Percentiles rank a stretch among this genome's conserved stretches.
These are phyloP conservation scores for Daldinia sp. DNA, from an alignment of 2,329 filamentous ascomycete species.

Conservation along the genomic window DNA sequence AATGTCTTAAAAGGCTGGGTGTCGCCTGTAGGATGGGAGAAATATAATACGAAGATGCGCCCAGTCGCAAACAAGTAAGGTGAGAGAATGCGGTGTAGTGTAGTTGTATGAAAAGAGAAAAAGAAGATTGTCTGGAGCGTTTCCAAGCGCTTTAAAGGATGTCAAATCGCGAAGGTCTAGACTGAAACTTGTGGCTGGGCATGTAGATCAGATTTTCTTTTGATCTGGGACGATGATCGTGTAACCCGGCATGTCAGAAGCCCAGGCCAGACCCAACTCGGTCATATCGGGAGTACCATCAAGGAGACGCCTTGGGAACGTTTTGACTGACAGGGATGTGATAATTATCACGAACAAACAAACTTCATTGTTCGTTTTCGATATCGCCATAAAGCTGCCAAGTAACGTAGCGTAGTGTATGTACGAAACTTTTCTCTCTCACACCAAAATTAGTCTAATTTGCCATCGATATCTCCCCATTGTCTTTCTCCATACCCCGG, in stretches of 20 bases:
- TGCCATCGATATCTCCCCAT: constrained; percentile 19
- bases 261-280: constrained; percentile 10
- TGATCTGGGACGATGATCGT: constrained; percentile 36
- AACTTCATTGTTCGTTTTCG: constrained; percentile 16
- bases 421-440: neutral
- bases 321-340: constrained; percentile 12
- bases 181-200: constrained; percentile 36
- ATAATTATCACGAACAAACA: constrained; percentile 16
- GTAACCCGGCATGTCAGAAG: constrained; percentile 21
- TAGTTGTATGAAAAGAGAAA: neutral
- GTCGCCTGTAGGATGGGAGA: constrained; percentile 8
- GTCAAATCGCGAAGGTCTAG: constrained; percentile 36
- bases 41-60: constrained; percentile 25
- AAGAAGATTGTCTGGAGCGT: constrained; percentile 26
- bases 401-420: constrained; percentile 31
- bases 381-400: constrained; percentile 19
- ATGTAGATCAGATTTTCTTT: constrained; percentile 32
- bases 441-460: constrained; percentile 15
- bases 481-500: constrained; percentile 34
- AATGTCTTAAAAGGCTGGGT: constrained; percentile 11
- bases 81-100: constrained; percentile 8
- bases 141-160: constrained; percentile 30
- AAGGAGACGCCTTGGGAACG: constrained; percentile 14
- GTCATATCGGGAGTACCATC: constrained; percentile 31
- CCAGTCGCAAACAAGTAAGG: constrained; percentile 18